phyloP scores from a whole-genome alignment of 176 grass and related monocot genomes.

The Musa schizocarpa region DNA sequence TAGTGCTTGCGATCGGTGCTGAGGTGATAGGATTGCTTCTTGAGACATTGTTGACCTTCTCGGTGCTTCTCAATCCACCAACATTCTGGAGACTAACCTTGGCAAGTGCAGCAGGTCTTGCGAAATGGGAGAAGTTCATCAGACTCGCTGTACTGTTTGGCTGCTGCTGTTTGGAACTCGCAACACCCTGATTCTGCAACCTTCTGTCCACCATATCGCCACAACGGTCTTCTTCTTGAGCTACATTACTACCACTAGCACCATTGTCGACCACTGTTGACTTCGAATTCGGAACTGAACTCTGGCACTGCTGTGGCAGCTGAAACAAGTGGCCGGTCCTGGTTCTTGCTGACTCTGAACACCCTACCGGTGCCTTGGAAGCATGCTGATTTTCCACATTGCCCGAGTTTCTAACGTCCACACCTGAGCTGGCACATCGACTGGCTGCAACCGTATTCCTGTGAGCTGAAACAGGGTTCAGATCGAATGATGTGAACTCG shows the following conservation, averaged over 20 bases:
- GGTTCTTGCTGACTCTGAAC: neutral
- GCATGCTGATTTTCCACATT: neutral
- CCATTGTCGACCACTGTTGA: neutral
- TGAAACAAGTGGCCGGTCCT: slow-evolving; percentile 6
- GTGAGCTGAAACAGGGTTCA: neutral
- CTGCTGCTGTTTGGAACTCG: neutral
- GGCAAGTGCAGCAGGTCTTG: slow-evolving; percentile 9
- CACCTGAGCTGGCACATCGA: neutral
- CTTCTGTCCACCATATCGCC: neutral
- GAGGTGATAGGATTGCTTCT: neutral
- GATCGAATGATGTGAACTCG: slow-evolving; percentile 7
- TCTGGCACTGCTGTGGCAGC: slow-evolving; percentile 2
- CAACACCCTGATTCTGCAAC: slow-evolving; percentile 3
- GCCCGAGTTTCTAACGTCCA: neutral
- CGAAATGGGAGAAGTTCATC: slow-evolving; percentile 21
- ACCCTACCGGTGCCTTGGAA: neutral
- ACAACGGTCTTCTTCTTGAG: neutral
- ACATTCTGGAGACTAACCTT: neutral
- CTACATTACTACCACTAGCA: neutral
- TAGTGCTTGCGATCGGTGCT: neutral
- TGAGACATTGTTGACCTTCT: neutral
- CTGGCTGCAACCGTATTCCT: neutral
- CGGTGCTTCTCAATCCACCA: neutral
- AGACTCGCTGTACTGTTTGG: neutral
- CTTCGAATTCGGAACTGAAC: slow-evolving; percentile 1